Evolutionary conservation across 345 rosid genomes (phyloP), one percentile per base, ranked within the genome.

Genomic region (Geranium brycei): DNA sequence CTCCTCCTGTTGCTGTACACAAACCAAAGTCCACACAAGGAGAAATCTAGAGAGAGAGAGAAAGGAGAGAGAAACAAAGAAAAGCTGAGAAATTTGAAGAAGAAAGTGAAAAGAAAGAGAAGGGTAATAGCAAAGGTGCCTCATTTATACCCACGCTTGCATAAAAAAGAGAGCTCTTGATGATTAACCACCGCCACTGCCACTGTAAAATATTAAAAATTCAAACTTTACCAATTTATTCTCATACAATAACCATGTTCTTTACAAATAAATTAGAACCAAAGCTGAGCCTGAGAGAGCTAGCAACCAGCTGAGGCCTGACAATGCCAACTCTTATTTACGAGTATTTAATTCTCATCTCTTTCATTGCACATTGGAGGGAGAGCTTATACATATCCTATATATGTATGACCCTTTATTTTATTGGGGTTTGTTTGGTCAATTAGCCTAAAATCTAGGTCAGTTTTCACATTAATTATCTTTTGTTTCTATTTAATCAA

Each of bases 311-410:
- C 82, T 67, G 55, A 47, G 3, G 47, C 61, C 88, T 81, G 91
- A 79, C 88, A 76, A 59, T 77, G 91, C 89, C 92, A 84, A 84
- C 92, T 83, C 76, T 78, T 59, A 71, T 76, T 64, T 4, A 58
- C 71, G 71, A 60, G 69, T 61, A 4, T 35, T 61, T 64, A 65
- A 68, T 66, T 68, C 32, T 32, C 35, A 73, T 66, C 56, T 68
- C 64, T 64, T 67, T 59, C 66, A 68, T 72, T 70, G 68, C 61
- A n/a, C 62, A 59, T 83, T 62, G 83, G 81, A 64, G 69, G 19
- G 23, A 62, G 88, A 73, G 88, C 84, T 77, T 66, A 47, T 11
- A 38, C 3, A 23, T 23, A 23, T 23, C 28, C 28, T 23, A 23
- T 23, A 23, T 23, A 23, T 23, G 28, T 23, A 35, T 35, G 10